phyloP scores from a whole-genome alignment of 2,329 filamentous ascomycete species.

The Penicillium crustosum region DNA sequence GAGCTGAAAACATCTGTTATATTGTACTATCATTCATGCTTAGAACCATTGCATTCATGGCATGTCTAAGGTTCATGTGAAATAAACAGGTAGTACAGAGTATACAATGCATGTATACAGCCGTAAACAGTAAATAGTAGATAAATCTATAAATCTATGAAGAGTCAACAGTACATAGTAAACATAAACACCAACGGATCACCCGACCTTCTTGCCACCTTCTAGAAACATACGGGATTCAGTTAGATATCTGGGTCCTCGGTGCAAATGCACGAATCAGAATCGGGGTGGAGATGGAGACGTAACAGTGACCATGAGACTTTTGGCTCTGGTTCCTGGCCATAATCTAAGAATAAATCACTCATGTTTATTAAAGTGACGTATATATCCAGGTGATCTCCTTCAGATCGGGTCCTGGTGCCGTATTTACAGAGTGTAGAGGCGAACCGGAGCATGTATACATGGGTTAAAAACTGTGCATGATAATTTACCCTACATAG shows the following conservation, averaged over 20 bases:
- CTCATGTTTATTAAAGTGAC: background rate
- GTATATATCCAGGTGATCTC: background rate
- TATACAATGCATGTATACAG: background rate
- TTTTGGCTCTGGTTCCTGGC: background rate
- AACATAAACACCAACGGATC: background rate
- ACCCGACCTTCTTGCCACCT: constrained; percentile 24
- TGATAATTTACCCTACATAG: background rate
- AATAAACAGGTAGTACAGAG: background rate
- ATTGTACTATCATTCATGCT: background rate
- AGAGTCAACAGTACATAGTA: background rate
- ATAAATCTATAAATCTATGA: constrained; percentile 8
- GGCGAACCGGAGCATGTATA: too few relatives aligned
- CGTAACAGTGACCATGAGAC: constrained; percentile 5
- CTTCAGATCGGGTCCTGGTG: background rate
- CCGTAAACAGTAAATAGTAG: background rate
- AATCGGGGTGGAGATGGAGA: background rate
- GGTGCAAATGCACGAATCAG: constrained; percentile 16
- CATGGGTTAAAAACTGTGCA: too few relatives aligned
- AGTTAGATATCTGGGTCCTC: constrained; percentile 15
- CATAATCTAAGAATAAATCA: constrained; percentile 1
- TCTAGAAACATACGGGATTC: constrained; percentile 25
- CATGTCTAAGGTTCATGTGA: background rate
- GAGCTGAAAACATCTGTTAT: constrained; percentile 10
- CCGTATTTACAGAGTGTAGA: background rate
- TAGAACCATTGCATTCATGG: background rate